Evolutionary conservation across 108 stramenopile genomes (phyloP).

Genomic region (Mayamaea pseudoterrestris): DNA sequence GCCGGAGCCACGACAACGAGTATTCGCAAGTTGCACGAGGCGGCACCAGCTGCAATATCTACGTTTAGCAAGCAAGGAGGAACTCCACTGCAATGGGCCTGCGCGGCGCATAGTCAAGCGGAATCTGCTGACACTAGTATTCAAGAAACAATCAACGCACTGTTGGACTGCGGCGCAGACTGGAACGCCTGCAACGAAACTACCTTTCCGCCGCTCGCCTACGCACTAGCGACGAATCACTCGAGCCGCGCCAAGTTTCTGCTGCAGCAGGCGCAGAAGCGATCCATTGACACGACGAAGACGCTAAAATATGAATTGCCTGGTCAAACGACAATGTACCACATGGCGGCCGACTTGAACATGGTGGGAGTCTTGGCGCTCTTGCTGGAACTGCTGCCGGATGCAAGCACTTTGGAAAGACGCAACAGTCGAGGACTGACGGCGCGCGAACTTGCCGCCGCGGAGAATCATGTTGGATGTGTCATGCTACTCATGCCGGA

Average conservation of each 20-base stretch:
- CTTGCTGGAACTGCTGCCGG: conserved; percentile 3
- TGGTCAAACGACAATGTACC: conserved; percentile 6
- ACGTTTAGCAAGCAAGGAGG: conserved; percentile 14
- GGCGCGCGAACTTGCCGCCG: conserved; percentile 13
- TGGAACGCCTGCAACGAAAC: conserved; percentile 3
- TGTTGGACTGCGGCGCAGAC: conserved; percentile 16
- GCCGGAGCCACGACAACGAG: conserved; percentile 12
- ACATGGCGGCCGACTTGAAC: conserved; percentile 23
- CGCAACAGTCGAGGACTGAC: conserved; percentile 7
- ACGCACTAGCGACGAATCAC: conserved; percentile 14
- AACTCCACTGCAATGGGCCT: conserved; percentile 28
- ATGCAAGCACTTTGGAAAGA: conserved; percentile 1
- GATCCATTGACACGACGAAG: background rate
- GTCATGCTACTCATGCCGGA: conserved; percentile 4
- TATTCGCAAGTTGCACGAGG: conserved; percentile 6
- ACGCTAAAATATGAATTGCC: background rate
- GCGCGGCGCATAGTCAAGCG: background rate
- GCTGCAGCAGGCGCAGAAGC: background rate
- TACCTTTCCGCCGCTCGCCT: conserved; percentile 9
- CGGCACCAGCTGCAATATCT: conserved; percentile 7
- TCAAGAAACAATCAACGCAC: conserved; percentile 13
- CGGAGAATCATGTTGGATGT: conserved; percentile 9
- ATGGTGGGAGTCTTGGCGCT: conserved; percentile 8
- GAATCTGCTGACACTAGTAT: too few species aligned
- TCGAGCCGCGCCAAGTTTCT: conserved; percentile 9